Evolutionary conservation across 2,329 filamentous ascomycete genomes (phyloP).

Genomic region (Aspergillus ochraceoroseus): DNA sequence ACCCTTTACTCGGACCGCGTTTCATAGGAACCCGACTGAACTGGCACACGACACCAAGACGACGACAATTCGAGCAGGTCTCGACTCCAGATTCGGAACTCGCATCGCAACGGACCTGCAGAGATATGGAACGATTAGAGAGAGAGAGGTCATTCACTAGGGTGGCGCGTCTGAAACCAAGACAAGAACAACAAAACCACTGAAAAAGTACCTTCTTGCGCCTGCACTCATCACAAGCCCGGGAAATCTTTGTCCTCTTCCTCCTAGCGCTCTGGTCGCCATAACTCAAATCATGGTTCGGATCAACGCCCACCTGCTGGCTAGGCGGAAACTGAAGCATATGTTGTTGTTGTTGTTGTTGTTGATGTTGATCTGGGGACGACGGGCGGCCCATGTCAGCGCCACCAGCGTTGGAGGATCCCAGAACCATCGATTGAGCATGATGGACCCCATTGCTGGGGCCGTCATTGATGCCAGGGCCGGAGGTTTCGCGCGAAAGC

Average conservation of each 20-base stretch:
- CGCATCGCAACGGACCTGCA: slow-evolving; percentile 77
- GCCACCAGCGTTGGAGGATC: slow-evolving; percentile 34
- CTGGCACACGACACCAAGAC: slow-evolving; percentile 69
- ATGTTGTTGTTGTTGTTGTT: slow-evolving; percentile 40
- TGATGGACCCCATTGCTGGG: slow-evolving; percentile 41
- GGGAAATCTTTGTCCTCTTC: slow-evolving; percentile 79
- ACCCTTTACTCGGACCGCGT: slow-evolving; percentile 83
- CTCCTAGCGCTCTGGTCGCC: slow-evolving; percentile 61
- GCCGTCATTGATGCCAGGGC: slow-evolving; percentile 41
- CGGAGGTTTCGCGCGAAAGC: slow-evolving; percentile 45
- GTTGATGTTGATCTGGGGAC: slow-evolving; percentile 38
- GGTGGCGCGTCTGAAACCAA: slow-evolving; percentile 15
- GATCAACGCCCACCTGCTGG: slow-evolving; percentile 44
- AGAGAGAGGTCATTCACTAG: slow-evolving; percentile 15
- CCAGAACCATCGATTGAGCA: slow-evolving; percentile 39
- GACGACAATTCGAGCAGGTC: slow-evolving; percentile 75
- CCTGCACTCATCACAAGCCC: slow-evolving; percentile 83
- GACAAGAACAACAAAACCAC: slow-evolving; percentile 13
- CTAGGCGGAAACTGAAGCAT: slow-evolving; percentile 43
- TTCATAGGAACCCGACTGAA: slow-evolving; percentile 88
- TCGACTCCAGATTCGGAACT: slow-evolving; percentile 66
- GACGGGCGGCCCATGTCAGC: slow-evolving; percentile 37
- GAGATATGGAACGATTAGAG: slow-evolving; percentile 19
- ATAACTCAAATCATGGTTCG: slow-evolving; percentile 48
- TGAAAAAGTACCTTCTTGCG: slow-evolving; percentile 62